A percentile compares a stretch with the other conserved stretches of the same genome.
Evolutionary conservation across 2,329 filamentous ascomycete genomes (phyloP).

Genomic region (Tetracladium maxilliforme): DNA sequence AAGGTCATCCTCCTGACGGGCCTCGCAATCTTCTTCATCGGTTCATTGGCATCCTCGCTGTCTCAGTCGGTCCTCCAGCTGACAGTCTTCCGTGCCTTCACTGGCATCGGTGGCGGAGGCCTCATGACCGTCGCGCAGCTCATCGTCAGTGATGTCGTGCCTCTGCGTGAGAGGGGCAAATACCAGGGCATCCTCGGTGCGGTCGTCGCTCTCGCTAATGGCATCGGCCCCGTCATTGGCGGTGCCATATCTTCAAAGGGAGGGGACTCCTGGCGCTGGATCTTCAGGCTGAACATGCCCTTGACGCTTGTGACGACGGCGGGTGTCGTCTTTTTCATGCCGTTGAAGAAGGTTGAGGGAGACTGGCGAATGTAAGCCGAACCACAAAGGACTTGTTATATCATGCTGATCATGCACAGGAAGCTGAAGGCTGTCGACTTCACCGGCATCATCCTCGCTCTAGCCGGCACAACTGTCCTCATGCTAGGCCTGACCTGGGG

Average conservation of each 20-base stretch:
- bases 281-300: constrained; percentile 28
- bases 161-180: constrained; percentile 26
- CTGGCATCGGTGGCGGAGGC: constrained; percentile 33
- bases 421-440: constrained; percentile 37
- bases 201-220: constrained; percentile 36
- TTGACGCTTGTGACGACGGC: constrained; percentile 29
- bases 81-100: constrained; percentile 32
- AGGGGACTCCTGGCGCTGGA: constrained; percentile 8
- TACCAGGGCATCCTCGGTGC: constrained; percentile 25
- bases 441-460: constrained; percentile 26
- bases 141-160: constrained; percentile 32
- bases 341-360: constrained; percentile 34
- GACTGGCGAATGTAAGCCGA: constrained; percentile 34
- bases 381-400: too few relatives aligned
- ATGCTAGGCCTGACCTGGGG: constrained; percentile 38
- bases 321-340: constrained; percentile 39
- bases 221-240: constrained; percentile 37
- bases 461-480: constrained; percentile 28
- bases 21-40: constrained; percentile 25
- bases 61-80: constrained; percentile 23
- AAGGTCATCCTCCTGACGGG: constrained; percentile 17
- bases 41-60: constrained; percentile 26
- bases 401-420: too few relatives aligned
- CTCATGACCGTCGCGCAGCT: constrained; percentile 27
- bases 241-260: constrained; percentile 30